Percentiles rank a stretch among this genome's conserved stretches.
Evolutionary conservation across 305 asterid species (phyloP).

Genomic region (Rubia peregrina): DNA sequence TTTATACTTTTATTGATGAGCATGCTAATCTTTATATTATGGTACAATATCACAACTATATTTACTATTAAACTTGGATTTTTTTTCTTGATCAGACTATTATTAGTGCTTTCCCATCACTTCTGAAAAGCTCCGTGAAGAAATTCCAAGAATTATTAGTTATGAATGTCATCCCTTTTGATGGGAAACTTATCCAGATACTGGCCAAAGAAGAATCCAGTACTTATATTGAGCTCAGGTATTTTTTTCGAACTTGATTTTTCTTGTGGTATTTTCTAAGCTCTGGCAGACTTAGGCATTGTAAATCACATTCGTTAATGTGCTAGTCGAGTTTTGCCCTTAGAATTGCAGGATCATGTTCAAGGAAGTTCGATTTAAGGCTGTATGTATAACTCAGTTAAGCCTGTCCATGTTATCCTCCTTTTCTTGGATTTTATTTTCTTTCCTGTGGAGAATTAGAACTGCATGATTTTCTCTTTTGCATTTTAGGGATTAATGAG

Average conservation of each 20-base stretch:
- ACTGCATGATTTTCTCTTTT: not conserved
- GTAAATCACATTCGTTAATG: not conserved
- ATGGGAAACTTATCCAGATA: conserved; percentile 57
- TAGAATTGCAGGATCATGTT: not conserved
- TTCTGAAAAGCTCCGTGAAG: conserved; percentile 66
- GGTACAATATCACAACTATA: not conserved
- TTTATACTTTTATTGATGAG: not conserved
- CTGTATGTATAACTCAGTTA: not conserved
- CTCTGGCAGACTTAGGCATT: not conserved
- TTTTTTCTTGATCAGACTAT: conserved; percentile 45
- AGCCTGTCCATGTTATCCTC: not conserved
- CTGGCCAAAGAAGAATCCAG: conserved; percentile 57
- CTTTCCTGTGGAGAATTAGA: not conserved
- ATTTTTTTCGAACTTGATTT: conserved; percentile 16
- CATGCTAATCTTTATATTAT: not conserved
- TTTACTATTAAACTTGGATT: not conserved
- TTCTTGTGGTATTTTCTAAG: conserved; percentile 13
- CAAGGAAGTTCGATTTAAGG: not conserved
- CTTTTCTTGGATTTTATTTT: not conserved
- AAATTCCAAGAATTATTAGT: conserved; percentile 46
- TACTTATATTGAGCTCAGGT: conserved; percentile 59
- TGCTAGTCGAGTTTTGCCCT: not conserved
- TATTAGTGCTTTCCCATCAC: conserved; percentile 60
- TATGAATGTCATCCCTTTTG: conserved; percentile 49
- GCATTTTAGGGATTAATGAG: not conserved